Evolutionary conservation across 768 basidiomycete genomes (phyloP), one percentile per base, ranked within the genome.

Genomic region (Suillus brevipes): DNA sequence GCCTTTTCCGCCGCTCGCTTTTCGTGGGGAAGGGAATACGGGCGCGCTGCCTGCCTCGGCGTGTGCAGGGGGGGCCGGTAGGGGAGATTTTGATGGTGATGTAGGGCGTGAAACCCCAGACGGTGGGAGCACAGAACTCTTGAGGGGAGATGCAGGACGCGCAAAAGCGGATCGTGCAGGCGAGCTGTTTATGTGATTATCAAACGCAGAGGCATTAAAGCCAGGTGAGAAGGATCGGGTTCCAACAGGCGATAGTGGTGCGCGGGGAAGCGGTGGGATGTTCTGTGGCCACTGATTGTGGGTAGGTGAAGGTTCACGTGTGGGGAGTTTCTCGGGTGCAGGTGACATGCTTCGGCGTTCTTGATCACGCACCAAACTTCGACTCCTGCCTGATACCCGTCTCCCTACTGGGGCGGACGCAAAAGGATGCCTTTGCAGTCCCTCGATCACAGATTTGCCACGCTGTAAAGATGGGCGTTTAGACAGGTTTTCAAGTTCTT

Each of bases 221-320:
- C 16, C 38, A 25, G 38, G 38, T 28, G 57, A 40, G 12, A 40
- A 58, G 12, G 31, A 20, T 34, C 20, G 34, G 38, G 25, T 40
- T 25, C 23, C 57, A 18, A 38, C 25, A 25, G 40, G 60, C 10
- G 53, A 40, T 66, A 50, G 68, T 68, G 74, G 73, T 37, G 69
- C 63, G 12, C 69, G 75, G 36, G 76, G 76, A 56, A 75, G 73
- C 50, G 73, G 76, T 12, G 76, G 71, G 10, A 76, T 52, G 40
- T 70, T 75, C 34, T 66, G 20, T 12, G 66, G 69, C 71, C 72
- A 72, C 28, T 52, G 50, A 6, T 50, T 43, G 43, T 66, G 67
- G n/a, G 43, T 49, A 57, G 67, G 69, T 47, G 66, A 70, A 56
- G 23, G 52, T 6, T 58, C 55, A 65, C 50, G 63, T n/a, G 25